These are phyloP conservation scores for Biscutella auriculata DNA, from an alignment of 441 rosid species.

Conservation along the genomic window DNA sequence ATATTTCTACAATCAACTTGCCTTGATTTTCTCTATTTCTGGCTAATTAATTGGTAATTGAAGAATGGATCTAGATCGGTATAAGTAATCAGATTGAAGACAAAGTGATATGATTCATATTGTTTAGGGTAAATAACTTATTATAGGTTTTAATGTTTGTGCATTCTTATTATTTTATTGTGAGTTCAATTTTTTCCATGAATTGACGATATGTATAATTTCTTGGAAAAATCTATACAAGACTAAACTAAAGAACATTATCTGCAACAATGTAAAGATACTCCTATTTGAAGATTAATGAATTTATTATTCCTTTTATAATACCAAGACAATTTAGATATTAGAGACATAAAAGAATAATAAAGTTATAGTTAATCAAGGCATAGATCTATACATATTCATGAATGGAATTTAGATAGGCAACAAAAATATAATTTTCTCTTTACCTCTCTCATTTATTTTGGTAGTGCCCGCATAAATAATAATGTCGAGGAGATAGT, in stretches of 20 bases:
- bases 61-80: constrained; percentile 5
- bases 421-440: neutral
- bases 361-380: neutral
- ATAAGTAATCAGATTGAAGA: neutral
- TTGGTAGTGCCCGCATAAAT: neutral
- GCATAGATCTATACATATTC: neutral
- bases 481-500: neutral
- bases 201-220: neutral
- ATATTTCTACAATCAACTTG: neutral
- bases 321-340: neutral
- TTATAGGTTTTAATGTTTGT: constrained; percentile 1
- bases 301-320: neutral
- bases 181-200: neutral
- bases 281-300: neutral
- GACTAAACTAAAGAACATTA: neutral
- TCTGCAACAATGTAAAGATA: neutral
- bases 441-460: neutral
- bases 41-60: neutral
- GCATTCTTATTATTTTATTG: neutral
- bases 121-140: neutral
- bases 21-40: neutral
- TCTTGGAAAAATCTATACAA: neutral
- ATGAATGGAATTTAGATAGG: constrained; percentile 1
- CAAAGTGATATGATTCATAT: neutral
- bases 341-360: neutral